Conservation (phyloP, 108 stramenopile genomes). For the Cyclostephanos invisitatus region DNA sequence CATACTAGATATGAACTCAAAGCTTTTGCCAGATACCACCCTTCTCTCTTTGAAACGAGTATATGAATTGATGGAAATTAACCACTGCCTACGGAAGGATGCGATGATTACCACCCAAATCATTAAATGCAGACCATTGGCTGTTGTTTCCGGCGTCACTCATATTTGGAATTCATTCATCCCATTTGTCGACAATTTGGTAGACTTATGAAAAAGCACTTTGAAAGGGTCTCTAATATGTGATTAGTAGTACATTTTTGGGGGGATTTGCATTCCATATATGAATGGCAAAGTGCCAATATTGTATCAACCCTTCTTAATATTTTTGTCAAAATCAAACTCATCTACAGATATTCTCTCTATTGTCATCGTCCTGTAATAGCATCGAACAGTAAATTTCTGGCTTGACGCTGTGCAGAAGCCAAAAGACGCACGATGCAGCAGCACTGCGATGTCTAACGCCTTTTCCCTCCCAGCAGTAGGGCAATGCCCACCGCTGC, state of each 20-base stretch:
- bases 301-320: too few relatives aligned
- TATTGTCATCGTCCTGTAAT: too few relatives aligned
- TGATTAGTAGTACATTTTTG: too few relatives aligned
- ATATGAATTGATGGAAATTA: conserved; percentile 26
- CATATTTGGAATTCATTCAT: conserved; percentile 20
- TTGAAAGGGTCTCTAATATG: not conserved
- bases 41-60: conserved; percentile 22
- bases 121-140: conserved; percentile 19
- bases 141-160: conserved; percentile 22
- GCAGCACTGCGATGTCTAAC: conserved; percentile 3
- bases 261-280: too few relatives aligned
- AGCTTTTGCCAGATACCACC: conserved; percentile 10
- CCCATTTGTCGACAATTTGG: conserved; percentile 3
- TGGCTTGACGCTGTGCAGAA: not conserved
- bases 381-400: too few relatives aligned
- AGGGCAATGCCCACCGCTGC: conserved; percentile 70
- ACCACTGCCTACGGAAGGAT: conserved; percentile 7
- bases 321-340: too few relatives aligned
- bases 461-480: conserved; percentile 29
- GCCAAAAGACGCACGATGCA: not conserved
- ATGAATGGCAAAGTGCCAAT: too few relatives aligned
- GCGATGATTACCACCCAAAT: conserved; percentile 13
- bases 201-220: not conserved
- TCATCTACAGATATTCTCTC: too few relatives aligned
- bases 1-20: conserved; percentile 12